Percentiles rank a stretch among this genome's conserved stretches.
Conservation (phyloP, 805 yeast species). For the Metschnikowia lunata region DNA sequence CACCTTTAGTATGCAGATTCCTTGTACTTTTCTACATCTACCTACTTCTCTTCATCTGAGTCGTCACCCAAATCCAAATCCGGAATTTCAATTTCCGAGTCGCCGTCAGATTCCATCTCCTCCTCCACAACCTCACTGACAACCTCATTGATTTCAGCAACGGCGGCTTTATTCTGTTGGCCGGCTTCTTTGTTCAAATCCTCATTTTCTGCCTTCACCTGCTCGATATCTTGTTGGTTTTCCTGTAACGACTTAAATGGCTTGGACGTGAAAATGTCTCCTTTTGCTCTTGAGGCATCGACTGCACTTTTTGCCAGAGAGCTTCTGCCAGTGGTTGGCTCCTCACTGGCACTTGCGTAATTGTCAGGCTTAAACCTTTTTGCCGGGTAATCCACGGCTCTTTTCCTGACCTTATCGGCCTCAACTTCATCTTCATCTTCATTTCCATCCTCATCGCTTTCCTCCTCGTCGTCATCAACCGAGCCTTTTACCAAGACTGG, state of each 20-base stretch:
- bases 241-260: constrained; percentile 1
- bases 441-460: no score
- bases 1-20: no score
- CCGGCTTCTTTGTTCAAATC: constrained; percentile 3
- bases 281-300: no score
- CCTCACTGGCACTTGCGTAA: not conserved
- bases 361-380: no score
- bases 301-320: not conserved
- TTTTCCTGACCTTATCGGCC: no score
- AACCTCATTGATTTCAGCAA: no score
- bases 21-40: not conserved
- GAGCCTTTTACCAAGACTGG: no score
- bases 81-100: constrained; percentile 52
- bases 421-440: no score
- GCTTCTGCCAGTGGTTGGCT: not conserved
- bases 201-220: constrained; percentile 6
- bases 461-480: no score
- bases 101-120: constrained; percentile 19
- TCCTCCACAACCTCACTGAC: constrained; percentile 1
- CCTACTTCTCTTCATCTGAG: constrained; percentile 30
- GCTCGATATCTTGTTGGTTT: constrained; percentile 2
- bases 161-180: constrained; percentile 1
- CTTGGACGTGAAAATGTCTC: constrained; percentile 7
- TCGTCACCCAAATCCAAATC: constrained; percentile 42
- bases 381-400: no score